Evolutionary conservation across 805 yeast species (phyloP), one percentile per base, ranked within the genome.

Genomic region (Candida qinlingensis): DNA sequence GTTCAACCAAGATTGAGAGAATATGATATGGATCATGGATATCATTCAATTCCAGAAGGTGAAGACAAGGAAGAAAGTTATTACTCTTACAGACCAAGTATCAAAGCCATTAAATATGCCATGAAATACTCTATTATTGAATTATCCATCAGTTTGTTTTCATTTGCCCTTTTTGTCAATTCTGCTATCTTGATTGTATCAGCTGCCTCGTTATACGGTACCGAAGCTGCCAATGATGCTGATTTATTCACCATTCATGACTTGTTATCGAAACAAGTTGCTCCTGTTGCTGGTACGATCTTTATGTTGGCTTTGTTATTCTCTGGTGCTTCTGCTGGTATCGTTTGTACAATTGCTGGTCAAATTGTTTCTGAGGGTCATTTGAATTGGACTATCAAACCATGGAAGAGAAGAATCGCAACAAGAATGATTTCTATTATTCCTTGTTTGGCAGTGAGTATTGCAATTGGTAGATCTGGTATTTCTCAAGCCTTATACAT

Each of bases 361-460:
- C 96, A 91, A 66, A 82, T 91, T 57, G 96, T 91, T 3, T 79
- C 89, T 56, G 97, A 91, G 64, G 97, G 97, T 1, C 92, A 87
- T 60, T 70, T 91, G 37, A 77, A 82, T 46, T 90, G 97, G 96
- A 80, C 77, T 2, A 55, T 87, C 39, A 75, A 73, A 52, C 97
- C 97, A 4, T 84, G 96, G 87, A 59, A 83, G 44, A 76, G 97
- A 62, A 73, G 97, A 54, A 61, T 91, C 8, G 72, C 82, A 9
- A 91, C 97, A 0, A 76, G 97, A 60, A 67, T 78, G 6, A 83
- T 91, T 39, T 81, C 96, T 1, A 84, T 91, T 34, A 63, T 87
- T 12, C 97, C 97, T 9, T 87, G 96, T 62, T 66, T 91, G 44
- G 73, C 76, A 12, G 83, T 90, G 52, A 85, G 88, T 6, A 66